Base-by-base conservation (phyloP, 1,139 yeast genomes). In the Candida albicans region DNA sequence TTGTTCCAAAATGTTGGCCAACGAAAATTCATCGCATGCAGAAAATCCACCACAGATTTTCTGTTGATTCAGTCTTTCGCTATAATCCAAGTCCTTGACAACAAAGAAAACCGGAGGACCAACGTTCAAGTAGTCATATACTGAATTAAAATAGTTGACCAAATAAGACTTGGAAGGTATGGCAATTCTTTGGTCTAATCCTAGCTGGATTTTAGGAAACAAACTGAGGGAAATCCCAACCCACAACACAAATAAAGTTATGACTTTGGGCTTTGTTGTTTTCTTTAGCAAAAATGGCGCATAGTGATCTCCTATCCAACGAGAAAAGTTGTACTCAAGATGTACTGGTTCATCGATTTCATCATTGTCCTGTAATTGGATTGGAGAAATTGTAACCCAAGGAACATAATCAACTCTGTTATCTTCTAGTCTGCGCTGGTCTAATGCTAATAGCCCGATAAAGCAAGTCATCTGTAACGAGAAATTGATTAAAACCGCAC, bases 91-190 rank as follows among this genome's bases (percentile, higher is more conserved):
- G 45, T 78, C 81, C 44, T 79, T 77, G 15, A 88, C 80, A 28
- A 93, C 91, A 62, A 89, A 86, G 57, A 87, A 93, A 1, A 88
- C 77, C 0, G 99, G 99, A 0, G 99, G 96, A 0, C 98, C 99
- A 3, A 87, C 86, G 50, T 86, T 84, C 47, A 93, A 71, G 57
- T 83, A 86, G 2, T 73, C 64, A 57, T 85, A 87, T 11, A 90
- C 72, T 41, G 93, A 90, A 50, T 84, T 70, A 65, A 87, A 93
- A 61, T 93, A 93, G 43, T 80, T 74, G 30, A 89, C 82, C 54
- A 93, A 67, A 56, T 90, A 88, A 0, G 97, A 90, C 44, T 79
- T 90, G 4, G 75, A 66, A 0, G 98, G 98, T 12, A 93, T 77
- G 0, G 98, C 98, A 36, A 85, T 69, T 46, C 96, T 75, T 62